Conservation (phyloP, 106 monocot genomes). For the Phalaenopsis aphrodite region DNA sequence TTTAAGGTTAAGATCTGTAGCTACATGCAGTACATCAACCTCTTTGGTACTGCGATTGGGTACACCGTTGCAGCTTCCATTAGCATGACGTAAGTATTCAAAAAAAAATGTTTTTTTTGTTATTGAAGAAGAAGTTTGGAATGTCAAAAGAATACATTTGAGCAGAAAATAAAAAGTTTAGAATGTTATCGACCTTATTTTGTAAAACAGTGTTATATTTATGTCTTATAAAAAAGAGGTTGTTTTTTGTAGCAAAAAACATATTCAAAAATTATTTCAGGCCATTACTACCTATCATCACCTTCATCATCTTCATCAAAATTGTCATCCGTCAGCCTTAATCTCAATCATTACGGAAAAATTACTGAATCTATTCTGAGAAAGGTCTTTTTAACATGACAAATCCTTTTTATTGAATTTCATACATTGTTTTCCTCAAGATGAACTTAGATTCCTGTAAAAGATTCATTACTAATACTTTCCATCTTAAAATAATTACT, state of each 20-base stretch:
- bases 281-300: not conserved
- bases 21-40: conserved; percentile 35
- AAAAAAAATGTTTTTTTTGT: not conserved
- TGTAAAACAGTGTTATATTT: too few relatives aligned
- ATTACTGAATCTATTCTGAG: not conserved
- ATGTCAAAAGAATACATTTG: not conserved
- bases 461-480: too few relatives aligned
- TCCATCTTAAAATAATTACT: too few relatives aligned
- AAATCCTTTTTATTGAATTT: not conserved
- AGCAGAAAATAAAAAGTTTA: too few relatives aligned
- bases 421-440: too few relatives aligned
- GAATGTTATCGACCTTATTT: not conserved
- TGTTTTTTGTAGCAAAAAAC: too few relatives aligned
- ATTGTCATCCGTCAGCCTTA: not conserved
- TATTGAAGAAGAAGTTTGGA: not conserved
- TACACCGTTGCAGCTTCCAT: conserved; percentile 59
- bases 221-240: too few relatives aligned
- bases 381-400: not conserved
- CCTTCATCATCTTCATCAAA: not conserved
- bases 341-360: not conserved
- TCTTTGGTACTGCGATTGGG: conserved; percentile 38
- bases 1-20: conserved; percentile 40
- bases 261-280: too few relatives aligned
- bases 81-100: conserved; percentile 45
- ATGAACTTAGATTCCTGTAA: too few relatives aligned